Conservation (phyloP, 495 filamentous ascomycete genomes). For the Daldinia loculata region DNA sequence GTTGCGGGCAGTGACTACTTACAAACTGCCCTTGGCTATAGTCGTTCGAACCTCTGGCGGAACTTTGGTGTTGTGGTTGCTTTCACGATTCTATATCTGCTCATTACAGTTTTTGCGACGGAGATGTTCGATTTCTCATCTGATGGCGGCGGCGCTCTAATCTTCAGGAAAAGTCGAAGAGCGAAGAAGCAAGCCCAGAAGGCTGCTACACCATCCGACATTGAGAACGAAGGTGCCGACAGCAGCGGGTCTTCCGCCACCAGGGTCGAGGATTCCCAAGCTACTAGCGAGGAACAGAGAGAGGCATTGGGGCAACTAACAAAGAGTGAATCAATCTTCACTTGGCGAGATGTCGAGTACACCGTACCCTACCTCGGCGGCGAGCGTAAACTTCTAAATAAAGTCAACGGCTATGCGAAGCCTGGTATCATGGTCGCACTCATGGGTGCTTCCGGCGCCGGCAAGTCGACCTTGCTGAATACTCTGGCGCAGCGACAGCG, state of each 20-base stretch:
- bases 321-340: slow-evolving; percentile 74
- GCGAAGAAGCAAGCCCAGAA: slow-evolving; percentile 62
- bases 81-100: slow-evolving; percentile 72
- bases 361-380: slow-evolving; percentile 76
- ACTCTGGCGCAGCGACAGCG: slow-evolving; percentile 79
- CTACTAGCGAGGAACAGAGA: slow-evolving; percentile 55
- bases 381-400: slow-evolving; percentile 72
- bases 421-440: slow-evolving; percentile 81
- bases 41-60: slow-evolving; percentile 74
- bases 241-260: slow-evolving; percentile 33
- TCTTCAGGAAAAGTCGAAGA: slow-evolving; percentile 73
- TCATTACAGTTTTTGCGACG: slow-evolving; percentile 67
- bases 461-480: slow-evolving; percentile 78
- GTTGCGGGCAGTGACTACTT: slow-evolving; percentile 71
- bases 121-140: slow-evolving; percentile 49
- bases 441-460: slow-evolving; percentile 85
- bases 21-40: slow-evolving; percentile 64
- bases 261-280: slow-evolving; percentile 23
- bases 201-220: slow-evolving; percentile 51
- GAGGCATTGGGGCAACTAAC: slow-evolving; percentile 65
- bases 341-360: slow-evolving; percentile 77
- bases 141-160: slow-evolving; percentile 65
- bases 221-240: slow-evolving; percentile 53
- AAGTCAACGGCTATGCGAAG: slow-evolving; percentile 75
- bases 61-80: slow-evolving; percentile 81